phyloP scores from a whole-genome alignment of 2,329 filamentous ascomycete species.

The Lecanosticta acicola region DNA sequence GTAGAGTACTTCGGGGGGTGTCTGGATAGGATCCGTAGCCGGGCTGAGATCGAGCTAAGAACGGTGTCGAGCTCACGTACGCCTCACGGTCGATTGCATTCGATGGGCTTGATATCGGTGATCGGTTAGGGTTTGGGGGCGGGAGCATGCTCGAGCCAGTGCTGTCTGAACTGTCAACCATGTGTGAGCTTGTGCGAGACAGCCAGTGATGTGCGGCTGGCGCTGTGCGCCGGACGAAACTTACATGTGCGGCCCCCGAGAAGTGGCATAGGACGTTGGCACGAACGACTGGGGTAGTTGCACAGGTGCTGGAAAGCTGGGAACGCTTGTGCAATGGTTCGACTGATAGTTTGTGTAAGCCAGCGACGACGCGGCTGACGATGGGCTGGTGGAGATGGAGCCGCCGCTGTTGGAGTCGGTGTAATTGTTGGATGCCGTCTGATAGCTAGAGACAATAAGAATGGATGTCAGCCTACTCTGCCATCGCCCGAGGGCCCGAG shows the following conservation, averaged over 20 bases:
- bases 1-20: constrained; percentile 26
- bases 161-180: constrained; percentile 27
- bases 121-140: constrained; percentile 22
- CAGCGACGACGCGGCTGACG: constrained; percentile 47
- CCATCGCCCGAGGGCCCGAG: too few species aligned
- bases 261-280: constrained; percentile 36
- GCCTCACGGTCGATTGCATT: constrained; percentile 27
- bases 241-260: constrained; percentile 41
- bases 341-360: constrained; percentile 35
- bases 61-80: constrained; percentile 23
- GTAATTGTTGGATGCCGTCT: constrained; percentile 42
- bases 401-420: constrained; percentile 51
- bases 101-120: constrained; percentile 25
- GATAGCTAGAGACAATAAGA: constrained; percentile 40
- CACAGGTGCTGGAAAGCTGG: constrained; percentile 31
- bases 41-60: constrained; percentile 24
- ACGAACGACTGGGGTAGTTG: constrained; percentile 36
- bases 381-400: constrained; percentile 49
- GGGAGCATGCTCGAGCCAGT: constrained; percentile 26
- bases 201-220: constrained; percentile 10
- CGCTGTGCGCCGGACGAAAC: constrained; percentile 31
- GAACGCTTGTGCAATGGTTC: constrained; percentile 35
- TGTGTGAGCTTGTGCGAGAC: constrained; percentile 21
- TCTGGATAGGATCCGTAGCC: constrained; percentile 30
- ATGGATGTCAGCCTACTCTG: constrained; percentile 10